Evolutionary conservation across 2,329 filamentous ascomycete species (phyloP).

Genomic region (Chalaropsis thielavioides): DNA sequence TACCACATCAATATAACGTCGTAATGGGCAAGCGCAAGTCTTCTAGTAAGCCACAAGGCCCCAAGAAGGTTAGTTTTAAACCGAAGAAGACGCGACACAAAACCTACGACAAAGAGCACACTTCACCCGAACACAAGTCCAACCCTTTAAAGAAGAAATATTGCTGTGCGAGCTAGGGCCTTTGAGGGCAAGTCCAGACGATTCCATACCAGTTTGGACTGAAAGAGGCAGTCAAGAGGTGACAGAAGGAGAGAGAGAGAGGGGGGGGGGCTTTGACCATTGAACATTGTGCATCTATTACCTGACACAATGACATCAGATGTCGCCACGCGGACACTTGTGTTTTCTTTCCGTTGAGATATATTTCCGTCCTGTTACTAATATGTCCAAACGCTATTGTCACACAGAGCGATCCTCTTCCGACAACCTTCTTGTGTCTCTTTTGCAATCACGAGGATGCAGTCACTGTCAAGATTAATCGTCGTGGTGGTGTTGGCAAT

Average conservation of each 20-base stretch:
- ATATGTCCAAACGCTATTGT: constrained; percentile 17
- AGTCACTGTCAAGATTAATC: constrained; percentile 80
- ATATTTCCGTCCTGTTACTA: not conserved
- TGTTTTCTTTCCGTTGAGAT: not conserved
- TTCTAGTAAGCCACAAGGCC: constrained; percentile 63
- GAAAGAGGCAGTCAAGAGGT: not conserved
- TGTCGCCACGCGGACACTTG: not conserved
- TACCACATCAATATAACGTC: not conserved
- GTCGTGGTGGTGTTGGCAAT: constrained; percentile 75
- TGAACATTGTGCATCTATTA: not conserved
- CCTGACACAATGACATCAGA: not conserved
- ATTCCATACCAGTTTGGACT: not conserved
- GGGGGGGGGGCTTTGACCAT: not conserved
- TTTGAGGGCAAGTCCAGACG: not conserved
- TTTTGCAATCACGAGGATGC: constrained; percentile 98
- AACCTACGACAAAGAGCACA: not conserved
- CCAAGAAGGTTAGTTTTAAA: constrained; percentile 53
- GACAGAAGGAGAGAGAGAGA: not conserved
- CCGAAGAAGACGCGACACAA: not conserved
- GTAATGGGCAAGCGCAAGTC: constrained; percentile 84
- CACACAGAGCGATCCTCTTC: constrained; percentile 51
- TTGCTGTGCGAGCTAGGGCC: not conserved
- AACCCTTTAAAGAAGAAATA: not conserved
- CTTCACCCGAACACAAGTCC: not conserved
- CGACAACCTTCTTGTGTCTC: constrained; percentile 83